Conservation (phyloP, 495 filamentous ascomycete species). For the Hypomontagnella monticulosa region DNA sequence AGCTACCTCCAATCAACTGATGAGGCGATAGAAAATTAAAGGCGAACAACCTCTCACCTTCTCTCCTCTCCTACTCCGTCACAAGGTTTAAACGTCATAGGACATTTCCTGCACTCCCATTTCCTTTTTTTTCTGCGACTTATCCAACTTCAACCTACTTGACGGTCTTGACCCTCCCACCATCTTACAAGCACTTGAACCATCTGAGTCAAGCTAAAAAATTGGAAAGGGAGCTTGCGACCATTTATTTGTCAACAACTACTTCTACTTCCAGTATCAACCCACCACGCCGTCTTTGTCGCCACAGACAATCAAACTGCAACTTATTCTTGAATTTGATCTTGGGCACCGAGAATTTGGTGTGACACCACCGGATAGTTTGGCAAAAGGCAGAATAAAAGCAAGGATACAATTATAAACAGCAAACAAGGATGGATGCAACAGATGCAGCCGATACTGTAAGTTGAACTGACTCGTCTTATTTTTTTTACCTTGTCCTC, state of each 20-base stretch:
- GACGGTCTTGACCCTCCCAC: slow-evolving; percentile 18
- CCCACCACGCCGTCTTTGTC: slow-evolving; percentile 16
- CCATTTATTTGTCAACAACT: slow-evolving; percentile 1
- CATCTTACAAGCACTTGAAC: slow-evolving; percentile 21
- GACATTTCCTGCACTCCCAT: slow-evolving; percentile 4
- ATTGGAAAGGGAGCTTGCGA: neutral
- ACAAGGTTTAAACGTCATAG: slow-evolving; percentile 39
- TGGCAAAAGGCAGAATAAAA: slow-evolving; percentile 13
- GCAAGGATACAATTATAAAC: slow-evolving; percentile 15
- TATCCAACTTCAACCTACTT: slow-evolving; percentile 28
- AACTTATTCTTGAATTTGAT: slow-evolving; percentile 24
- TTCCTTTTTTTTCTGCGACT: slow-evolving; percentile 15
- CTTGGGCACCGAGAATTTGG: slow-evolving; percentile 17
- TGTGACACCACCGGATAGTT: slow-evolving; percentile 17
- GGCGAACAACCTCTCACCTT: slow-evolving; percentile 27
- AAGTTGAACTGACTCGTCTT: slow-evolving; percentile 60
- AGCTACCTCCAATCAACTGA: slow-evolving; percentile 18
- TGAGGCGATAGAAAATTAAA: slow-evolving; percentile 24
- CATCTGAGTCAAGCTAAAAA: slow-evolving; percentile 20
- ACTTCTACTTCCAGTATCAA: slow-evolving; percentile 8
- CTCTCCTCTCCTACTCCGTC: too few species aligned
- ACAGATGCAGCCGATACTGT: slow-evolving; percentile 51
- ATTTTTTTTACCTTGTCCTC: slow-evolving; percentile 11
- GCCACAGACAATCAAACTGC: slow-evolving; percentile 27
- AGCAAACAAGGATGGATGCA: slow-evolving; percentile 26